phyloP scores from a whole-genome alignment of 208 protist species.

The Giardia duodenalis region DNA sequence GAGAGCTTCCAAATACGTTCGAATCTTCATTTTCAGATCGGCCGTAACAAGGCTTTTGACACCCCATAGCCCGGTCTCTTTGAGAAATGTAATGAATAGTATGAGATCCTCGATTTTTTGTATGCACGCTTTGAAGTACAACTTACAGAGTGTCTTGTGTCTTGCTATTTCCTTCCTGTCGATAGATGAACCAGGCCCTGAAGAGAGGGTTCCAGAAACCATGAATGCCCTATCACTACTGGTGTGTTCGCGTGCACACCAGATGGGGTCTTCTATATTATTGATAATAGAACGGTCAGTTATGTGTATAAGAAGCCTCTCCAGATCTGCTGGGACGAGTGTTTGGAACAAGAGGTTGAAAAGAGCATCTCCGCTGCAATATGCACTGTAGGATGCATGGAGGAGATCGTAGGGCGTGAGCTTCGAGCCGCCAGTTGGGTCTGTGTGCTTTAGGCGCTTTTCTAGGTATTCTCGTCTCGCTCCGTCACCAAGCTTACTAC shows the following conservation, averaged over 20 bases:
- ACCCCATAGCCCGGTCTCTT: neutral
- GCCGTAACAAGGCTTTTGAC: neutral
- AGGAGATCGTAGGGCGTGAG: neutral
- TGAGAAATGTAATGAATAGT: neutral
- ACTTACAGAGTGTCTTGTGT: neutral
- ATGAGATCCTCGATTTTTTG: neutral
- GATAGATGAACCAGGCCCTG: too few relatives aligned
- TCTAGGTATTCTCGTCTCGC: neutral
- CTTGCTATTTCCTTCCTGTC: too few relatives aligned
- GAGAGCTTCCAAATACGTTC: neutral
- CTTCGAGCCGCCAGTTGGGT: too few relatives aligned
- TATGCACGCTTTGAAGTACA: neutral
- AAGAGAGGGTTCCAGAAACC: too few relatives aligned
- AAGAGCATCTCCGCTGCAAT: neutral
- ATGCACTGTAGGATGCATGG: neutral
- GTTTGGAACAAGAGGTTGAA: neutral
- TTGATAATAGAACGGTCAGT: neutral
- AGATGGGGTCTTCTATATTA: neutral
- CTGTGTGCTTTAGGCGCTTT: neutral
- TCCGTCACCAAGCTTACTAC: too few relatives aligned
- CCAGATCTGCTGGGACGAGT: neutral
- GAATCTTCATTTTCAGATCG: neutral
- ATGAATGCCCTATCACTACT: neutral
- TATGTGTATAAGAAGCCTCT: neutral
- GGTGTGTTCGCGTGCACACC: neutral